These are phyloP conservation scores for Talaromyces liani DNA, from an alignment of 495 filamentous ascomycete species.

Conservation along the genomic window DNA sequence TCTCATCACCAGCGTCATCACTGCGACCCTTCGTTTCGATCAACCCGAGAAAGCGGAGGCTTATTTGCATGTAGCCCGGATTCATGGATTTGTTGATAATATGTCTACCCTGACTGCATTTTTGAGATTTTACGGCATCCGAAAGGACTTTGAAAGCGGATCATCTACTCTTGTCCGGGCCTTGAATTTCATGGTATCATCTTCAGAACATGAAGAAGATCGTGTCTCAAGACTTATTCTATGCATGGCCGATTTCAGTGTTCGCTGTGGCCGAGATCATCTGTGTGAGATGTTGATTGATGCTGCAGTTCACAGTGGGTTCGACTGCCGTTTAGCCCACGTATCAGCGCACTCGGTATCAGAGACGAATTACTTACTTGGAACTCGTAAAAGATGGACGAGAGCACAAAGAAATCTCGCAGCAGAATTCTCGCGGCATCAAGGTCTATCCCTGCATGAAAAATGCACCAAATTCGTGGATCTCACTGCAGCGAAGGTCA, in stretches of 20 bases:
- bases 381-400: constrained; percentile 18
- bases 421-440: constrained; percentile 6
- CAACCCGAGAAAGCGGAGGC: constrained; percentile 39
- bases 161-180: constrained; percentile 25
- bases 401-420: constrained; percentile 15
- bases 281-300: constrained; percentile 26
- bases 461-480: constrained; percentile 30
- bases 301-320: constrained; percentile 32
- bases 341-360: constrained; percentile 7
- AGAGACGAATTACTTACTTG: background rate
- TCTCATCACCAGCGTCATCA: constrained; percentile 28
- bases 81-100: constrained; percentile 33
- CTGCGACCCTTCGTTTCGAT: constrained; percentile 31
- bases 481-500: constrained; percentile 15
- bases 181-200: constrained; percentile 28
- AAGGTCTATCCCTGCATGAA: constrained; percentile 21
- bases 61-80: constrained; percentile 29
- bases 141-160: constrained; percentile 32
- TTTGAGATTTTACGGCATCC: constrained; percentile 32
- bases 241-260: constrained; percentile 34
- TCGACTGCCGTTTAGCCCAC: constrained; percentile 19
- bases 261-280: constrained; percentile 24
- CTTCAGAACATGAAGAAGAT: constrained; percentile 18
- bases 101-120: constrained; percentile 31
- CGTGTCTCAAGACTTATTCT: constrained; percentile 28